Evolutionary conservation across 2,329 filamentous ascomycete genomes (phyloP).

Genomic region (Tolypocladium tundrense): DNA sequence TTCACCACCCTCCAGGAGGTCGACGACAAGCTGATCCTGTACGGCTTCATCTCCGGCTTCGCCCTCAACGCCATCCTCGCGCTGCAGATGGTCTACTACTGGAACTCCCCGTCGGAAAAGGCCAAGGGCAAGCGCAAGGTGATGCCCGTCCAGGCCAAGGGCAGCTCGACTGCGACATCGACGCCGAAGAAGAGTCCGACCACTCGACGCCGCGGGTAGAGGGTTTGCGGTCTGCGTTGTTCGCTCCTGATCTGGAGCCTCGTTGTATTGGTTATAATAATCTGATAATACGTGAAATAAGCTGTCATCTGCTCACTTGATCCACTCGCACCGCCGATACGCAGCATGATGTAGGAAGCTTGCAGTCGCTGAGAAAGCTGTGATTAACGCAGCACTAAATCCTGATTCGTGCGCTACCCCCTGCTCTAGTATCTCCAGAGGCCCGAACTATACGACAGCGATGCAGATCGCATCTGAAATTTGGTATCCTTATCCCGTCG

Average conservation of each 20-base stretch:
- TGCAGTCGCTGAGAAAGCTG: background rate
- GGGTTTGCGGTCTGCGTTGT: background rate
- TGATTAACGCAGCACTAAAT: background rate
- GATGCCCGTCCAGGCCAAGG: slow-evolving; percentile 15
- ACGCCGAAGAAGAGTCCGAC: slow-evolving; percentile 32
- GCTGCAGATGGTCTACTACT: slow-evolving; percentile 90
- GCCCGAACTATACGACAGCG: background rate
- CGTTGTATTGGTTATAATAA: slow-evolving; percentile 1
- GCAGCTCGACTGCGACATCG: slow-evolving; percentile 19
- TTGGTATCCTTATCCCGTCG: background rate
- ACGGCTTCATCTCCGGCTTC: slow-evolving; percentile 88
- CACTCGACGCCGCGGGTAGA: slow-evolving; percentile 32
- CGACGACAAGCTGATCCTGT: slow-evolving; percentile 90
- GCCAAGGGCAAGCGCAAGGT: slow-evolving; percentile 31
- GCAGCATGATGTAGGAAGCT: background rate
- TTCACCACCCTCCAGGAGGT: slow-evolving; percentile 98
- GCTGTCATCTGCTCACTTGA: background rate
- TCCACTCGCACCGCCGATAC: too few species aligned
- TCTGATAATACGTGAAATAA: background rate
- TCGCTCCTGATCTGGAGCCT: slow-evolving; percentile 1
- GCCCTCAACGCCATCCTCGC: slow-evolving; percentile 80
- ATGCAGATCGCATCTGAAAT: background rate
- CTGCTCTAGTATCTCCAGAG: background rate
- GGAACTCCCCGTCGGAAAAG: slow-evolving; percentile 58
- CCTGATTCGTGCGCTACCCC: background rate